Conservation (phyloP, 2,329 filamentous ascomycete genomes). For the Salinomyces thailandicus region DNA sequence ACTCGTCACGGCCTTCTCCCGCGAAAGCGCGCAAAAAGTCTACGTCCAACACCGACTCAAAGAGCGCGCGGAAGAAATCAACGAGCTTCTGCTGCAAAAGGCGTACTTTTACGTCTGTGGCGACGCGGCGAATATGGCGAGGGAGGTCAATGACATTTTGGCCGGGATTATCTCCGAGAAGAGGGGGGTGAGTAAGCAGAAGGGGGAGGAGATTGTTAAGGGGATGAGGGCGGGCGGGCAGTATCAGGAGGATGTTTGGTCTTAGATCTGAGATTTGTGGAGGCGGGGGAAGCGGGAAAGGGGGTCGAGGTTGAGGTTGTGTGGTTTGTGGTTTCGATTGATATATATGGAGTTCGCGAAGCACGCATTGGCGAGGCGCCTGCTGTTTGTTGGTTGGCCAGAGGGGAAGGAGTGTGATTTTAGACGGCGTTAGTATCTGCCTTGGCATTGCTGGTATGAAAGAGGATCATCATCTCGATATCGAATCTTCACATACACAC, state of each 20-base stretch:
- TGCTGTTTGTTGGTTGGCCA: too few species aligned
- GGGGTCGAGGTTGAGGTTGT: too few species aligned
- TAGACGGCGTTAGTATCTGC: too few species aligned
- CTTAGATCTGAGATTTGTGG: too few species aligned
- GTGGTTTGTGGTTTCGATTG: too few species aligned
- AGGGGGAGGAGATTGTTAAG: conserved; percentile 95
- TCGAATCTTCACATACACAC: too few species aligned
- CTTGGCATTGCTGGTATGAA: too few species aligned
- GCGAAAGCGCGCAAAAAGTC: conserved; percentile 75
- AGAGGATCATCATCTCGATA: too few species aligned
- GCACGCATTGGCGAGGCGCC: too few species aligned
- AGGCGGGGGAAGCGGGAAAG: too few species aligned
- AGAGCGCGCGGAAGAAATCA: conserved; percentile 73
- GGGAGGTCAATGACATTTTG: conserved; percentile 55
- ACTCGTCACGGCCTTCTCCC: conserved; percentile 89
- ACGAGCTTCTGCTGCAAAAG: conserved; percentile 73
- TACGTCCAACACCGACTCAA: conserved; percentile 92
- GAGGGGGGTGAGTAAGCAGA: conserved; percentile 68
- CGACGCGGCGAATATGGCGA: conserved; percentile 75
- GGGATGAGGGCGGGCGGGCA: conserved; percentile 88
- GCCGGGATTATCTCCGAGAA: conserved; percentile 78
- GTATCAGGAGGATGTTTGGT: conserved; percentile 80
- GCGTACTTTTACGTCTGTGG: conserved; percentile 98
- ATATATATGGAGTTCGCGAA: too few species aligned
- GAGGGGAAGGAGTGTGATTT: too few species aligned